phyloP scores from a whole-genome alignment of 495 filamentous ascomycete genomes.

The Chaetomium fimeti region DNA sequence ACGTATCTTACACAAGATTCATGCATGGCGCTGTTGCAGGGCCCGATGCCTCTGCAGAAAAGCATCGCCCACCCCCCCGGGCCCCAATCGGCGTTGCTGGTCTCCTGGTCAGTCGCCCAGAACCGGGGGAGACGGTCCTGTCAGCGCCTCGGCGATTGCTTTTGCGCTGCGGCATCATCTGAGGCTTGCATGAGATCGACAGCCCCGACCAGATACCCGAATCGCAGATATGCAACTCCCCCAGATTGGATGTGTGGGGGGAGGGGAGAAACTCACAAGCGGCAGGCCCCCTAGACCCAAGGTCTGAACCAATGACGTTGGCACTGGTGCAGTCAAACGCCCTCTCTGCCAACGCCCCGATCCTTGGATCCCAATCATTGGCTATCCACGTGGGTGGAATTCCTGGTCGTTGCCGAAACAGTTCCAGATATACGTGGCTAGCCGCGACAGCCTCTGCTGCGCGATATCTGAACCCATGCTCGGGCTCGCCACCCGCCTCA shows the following conservation, averaged over 20 bases:
- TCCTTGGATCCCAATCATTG: constrained; percentile 17
- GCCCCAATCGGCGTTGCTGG: constrained; percentile 10
- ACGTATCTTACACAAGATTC: not conserved
- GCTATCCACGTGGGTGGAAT: constrained; percentile 16
- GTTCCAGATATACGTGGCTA: constrained; percentile 19
- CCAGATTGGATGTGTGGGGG: constrained; percentile 12
- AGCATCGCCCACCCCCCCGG: constrained; percentile 8
- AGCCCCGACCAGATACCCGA: constrained; percentile 21
- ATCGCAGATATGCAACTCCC: constrained; percentile 6
- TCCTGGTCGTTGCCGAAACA: constrained; percentile 18
- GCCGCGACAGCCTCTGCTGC: constrained; percentile 19
- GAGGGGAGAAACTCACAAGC: not conserved
- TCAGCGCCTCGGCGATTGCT: not conserved
- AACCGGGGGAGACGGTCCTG: not conserved
- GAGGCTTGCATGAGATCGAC: constrained; percentile 9
- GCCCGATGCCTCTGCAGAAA: not conserved
- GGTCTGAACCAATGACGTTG: constrained; percentile 20
- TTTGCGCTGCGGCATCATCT: constrained; percentile 20
- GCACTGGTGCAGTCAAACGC: not conserved
- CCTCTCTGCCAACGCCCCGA: not conserved
- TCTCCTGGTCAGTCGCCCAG: not conserved
- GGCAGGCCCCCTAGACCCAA: not conserved
- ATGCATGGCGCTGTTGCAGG: not conserved
- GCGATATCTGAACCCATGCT: not conserved
- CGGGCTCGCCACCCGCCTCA: constrained; percentile 7